Evolutionary conservation across 2,329 filamentous ascomycete genomes (phyloP).

Genomic region (Trichophyton schoenleinii): DNA sequence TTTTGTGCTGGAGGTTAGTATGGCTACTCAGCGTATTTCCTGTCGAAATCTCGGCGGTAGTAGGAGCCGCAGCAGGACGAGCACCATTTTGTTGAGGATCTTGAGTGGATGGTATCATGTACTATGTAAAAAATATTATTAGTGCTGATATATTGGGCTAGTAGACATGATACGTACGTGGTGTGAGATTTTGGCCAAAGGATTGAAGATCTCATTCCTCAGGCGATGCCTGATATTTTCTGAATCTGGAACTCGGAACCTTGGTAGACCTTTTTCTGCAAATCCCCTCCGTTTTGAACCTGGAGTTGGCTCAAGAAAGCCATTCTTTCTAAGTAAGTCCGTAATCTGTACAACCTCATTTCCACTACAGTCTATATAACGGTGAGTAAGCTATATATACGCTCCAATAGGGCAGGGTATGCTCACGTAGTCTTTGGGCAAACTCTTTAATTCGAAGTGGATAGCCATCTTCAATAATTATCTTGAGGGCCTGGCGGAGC

Average conservation of each 20-base stretch:
- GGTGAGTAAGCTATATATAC: slow-evolving; percentile 9
- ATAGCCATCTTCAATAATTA: slow-evolving; percentile 22
- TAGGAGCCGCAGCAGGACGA: background rate
- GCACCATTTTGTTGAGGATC: background rate
- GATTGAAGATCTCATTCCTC: slow-evolving; percentile 21
- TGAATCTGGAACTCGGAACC: slow-evolving; percentile 17
- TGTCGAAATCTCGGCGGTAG: background rate
- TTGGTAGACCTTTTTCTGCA: slow-evolving; percentile 20
- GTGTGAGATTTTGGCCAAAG: slow-evolving; percentile 23
- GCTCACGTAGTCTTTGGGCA: slow-evolving; percentile 23
- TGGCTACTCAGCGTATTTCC: background rate
- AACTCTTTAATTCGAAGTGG: slow-evolving; percentile 18
- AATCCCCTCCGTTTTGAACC: slow-evolving; percentile 24
- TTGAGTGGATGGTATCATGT: background rate
- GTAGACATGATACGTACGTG: slow-evolving; percentile 18
- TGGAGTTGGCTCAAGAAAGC: slow-evolving; percentile 19
- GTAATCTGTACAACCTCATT: slow-evolving; percentile 21
- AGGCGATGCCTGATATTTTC: slow-evolving; percentile 16
- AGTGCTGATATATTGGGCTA: background rate
- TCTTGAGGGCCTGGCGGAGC: slow-evolving; percentile 18
- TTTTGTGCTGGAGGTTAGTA: background rate
- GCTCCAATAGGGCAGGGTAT: background rate
- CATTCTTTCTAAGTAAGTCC: slow-evolving; percentile 19
- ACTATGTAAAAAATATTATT: background rate
- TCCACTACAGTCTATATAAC: slow-evolving; percentile 20